Base-by-base conservation (phyloP, 2,329 filamentous ascomycete species). In the Coleophoma crateriformis region DNA sequence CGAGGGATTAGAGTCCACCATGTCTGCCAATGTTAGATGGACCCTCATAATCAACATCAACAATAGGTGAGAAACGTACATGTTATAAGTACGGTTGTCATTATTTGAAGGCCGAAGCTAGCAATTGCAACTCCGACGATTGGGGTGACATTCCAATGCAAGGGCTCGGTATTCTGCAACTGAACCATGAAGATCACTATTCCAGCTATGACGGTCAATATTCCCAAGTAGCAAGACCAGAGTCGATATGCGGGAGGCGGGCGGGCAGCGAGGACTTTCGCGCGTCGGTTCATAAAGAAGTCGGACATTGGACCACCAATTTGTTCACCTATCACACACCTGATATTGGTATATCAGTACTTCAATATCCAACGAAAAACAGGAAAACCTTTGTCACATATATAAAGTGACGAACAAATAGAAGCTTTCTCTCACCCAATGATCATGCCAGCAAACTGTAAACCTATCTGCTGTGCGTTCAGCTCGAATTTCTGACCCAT, bases 71-170 rank as follows among this genome's bases (percentile, higher is more conserved):
- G 19, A 19, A 2, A 19, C 0, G 78, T 74, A 59, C 82, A 84
- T 0, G 81, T 82, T 20, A 81, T 75, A 40, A 81, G 59, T 2
- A 82, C 75, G 0, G 81, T 83, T 0, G 80, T 83, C 14, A 82
- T 71, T 39, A 84, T 74, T 61, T 84, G 80, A 51, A 81, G 82
- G 0, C 81, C 80, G 5, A 71, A 74, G 1, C 72, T 74, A 0
- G 68, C 70, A 52, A 78, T 73, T 2, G 71, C 78, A 6, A 70
- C 71, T 4, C 79, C 79, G 14, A 82, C 58, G 13, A 80, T 66
- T 0, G 80, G 80, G 0, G 77, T 79, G 5, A 82, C 70, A 49
- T 82, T 77, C 74, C 77, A 84, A 3, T 71, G 60, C 0, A 66
- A 62, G 0, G 65, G 58, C 0, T 61, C 57, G 1, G 74, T 72